Conservation (phyloP, 2,329 filamentous ascomycete genomes). For the Albophoma yamanashiensis region DNA sequence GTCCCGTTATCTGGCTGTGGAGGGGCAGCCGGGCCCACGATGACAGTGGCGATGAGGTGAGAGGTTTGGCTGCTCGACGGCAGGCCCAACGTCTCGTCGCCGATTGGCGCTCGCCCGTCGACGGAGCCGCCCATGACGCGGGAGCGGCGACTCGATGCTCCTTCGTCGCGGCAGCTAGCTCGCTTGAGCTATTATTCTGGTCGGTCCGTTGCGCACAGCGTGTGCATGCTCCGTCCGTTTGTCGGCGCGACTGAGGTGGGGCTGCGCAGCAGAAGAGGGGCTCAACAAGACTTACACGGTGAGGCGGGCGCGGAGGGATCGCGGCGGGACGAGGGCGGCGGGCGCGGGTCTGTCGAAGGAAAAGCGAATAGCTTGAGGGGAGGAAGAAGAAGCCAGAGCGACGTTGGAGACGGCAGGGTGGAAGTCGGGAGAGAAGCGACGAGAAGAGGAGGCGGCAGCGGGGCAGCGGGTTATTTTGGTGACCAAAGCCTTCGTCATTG, state of each 20-base stretch:
- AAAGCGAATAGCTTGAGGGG: not conserved
- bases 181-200: conserved; percentile 5
- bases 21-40: not conserved
- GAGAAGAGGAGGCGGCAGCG: not conserved
- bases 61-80: not conserved
- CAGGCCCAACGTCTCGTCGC: not conserved
- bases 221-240: not conserved
- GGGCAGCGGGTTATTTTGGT: not conserved
- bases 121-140: not conserved
- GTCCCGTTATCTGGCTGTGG: not conserved
- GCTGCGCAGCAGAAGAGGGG: conserved; percentile 1
- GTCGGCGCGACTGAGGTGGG: conserved; percentile 1
- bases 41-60: not conserved
- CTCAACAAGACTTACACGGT: conserved; percentile 4
- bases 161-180: not conserved
- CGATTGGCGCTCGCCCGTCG: not conserved
- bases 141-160: not conserved
- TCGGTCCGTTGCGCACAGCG: conserved; percentile 2
- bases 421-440: not conserved
- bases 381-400: not conserved
- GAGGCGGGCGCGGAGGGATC: not conserved
- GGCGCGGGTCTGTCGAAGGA: not conserved
- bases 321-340: not conserved
- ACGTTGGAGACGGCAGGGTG: not conserved
- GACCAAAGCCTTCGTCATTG: conserved; percentile 10